These are phyloP conservation scores for Suillus discolor DNA, from an alignment of 768 basidiomycete genomes.

Conservation along the genomic window DNA sequence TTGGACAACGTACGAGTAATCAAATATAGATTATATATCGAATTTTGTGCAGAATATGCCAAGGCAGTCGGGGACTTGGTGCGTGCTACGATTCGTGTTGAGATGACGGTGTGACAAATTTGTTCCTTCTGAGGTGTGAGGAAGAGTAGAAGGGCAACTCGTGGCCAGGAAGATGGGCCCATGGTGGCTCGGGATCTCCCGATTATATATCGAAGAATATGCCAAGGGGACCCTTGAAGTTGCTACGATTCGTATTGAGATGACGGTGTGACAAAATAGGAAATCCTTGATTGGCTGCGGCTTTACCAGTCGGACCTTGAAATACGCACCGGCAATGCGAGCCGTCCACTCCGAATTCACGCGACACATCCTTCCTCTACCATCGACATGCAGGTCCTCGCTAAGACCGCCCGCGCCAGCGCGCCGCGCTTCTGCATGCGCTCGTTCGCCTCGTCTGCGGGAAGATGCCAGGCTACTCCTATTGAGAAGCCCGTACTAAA, in stretches of 20 bases:
- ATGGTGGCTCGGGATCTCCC: background rate
- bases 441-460: slow-evolving; percentile 33
- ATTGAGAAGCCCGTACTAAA: slow-evolving; percentile 68
- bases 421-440: slow-evolving; percentile 23
- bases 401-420: slow-evolving; percentile 10
- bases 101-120: too few relatives aligned
- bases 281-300: slow-evolving; percentile 25
- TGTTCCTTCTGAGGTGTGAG: too few relatives aligned
- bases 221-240: too few relatives aligned
- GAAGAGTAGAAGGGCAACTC: background rate
- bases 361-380: slow-evolving; percentile 14
- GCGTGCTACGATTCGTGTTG: too few relatives aligned
- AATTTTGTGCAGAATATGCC: too few relatives aligned
- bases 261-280: too few relatives aligned
- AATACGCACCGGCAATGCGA: slow-evolving; percentile 4
- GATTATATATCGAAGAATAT: too few relatives aligned
- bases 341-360: slow-evolving; percentile 19
- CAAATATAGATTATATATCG: too few relatives aligned
- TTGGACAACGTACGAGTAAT: too few relatives aligned
- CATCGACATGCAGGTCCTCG: slow-evolving; percentile 19
- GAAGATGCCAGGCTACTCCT: slow-evolving; percentile 44
- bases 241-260: too few relatives aligned
- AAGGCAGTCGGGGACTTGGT: too few relatives aligned
- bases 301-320: slow-evolving; percentile 16
- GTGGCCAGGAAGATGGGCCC: background rate